phyloP scores from a whole-genome alignment of 257 asterid species.

The Perilla frutescens region DNA sequence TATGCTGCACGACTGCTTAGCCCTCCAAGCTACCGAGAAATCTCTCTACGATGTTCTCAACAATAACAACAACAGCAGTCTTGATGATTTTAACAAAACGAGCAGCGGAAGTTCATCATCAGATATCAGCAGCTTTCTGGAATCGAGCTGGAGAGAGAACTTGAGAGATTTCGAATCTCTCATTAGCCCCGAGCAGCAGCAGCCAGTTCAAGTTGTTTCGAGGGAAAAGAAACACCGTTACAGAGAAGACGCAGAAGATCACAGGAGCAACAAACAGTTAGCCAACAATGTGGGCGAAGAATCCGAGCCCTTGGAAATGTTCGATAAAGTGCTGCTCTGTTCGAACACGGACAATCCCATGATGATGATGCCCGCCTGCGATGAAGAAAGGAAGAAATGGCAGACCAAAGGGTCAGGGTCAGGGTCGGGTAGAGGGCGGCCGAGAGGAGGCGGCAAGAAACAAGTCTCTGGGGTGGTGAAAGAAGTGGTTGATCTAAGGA shows the following conservation, averaged over 20 bases:
- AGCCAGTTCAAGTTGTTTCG: too few species aligned
- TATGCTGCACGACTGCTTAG: conserved; percentile 72
- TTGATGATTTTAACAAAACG: conserved; percentile 31
- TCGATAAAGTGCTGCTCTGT: conserved; percentile 55
- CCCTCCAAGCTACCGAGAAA: conserved; percentile 80
- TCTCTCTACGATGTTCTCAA: conserved; percentile 63
- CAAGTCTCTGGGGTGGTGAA: conserved; percentile 11
- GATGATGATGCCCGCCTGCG: neutral
- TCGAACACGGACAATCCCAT: neutral
- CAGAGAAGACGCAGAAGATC: conserved; percentile 40
- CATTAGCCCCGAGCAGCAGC: too few species aligned
- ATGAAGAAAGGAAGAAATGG: conserved; percentile 12
- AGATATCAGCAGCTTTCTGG: conserved; percentile 34
- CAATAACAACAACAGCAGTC: conserved; percentile 29
- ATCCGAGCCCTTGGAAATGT: conserved; percentile 48
- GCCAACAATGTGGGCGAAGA: conserved; percentile 43
- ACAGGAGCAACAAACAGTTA: conserved; percentile 42
- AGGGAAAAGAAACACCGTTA: conserved; percentile 44
- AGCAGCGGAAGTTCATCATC: conserved; percentile 33
- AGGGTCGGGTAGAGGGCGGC: conserved; percentile 43
- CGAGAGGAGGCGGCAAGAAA: conserved; percentile 42
- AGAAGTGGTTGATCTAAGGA: conserved; percentile 51
- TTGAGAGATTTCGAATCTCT: conserved; percentile 24
- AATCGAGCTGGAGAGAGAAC: conserved; percentile 12
- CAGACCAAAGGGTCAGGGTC: conserved; percentile 5